Evolutionary conservation across 2,329 filamentous ascomycete genomes (phyloP), one percentile per base, ranked within the genome.

Genomic region (Trichoderma sp.): DNA sequence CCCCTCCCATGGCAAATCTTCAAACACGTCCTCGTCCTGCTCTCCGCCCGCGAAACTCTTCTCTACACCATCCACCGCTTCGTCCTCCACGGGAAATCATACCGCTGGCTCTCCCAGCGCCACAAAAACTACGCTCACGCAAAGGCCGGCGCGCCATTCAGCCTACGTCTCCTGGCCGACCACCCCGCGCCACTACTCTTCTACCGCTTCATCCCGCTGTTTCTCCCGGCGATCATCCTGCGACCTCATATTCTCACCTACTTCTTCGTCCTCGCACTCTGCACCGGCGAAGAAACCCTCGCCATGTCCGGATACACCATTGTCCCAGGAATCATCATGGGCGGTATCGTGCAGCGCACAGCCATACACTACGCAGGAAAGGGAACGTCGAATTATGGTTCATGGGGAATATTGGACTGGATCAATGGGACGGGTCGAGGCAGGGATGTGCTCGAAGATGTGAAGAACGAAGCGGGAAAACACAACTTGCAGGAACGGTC

Each of bases 21-120:
- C 68, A 89, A 88, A 78, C 88, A 90, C 77, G 80, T 88, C 63
- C 77, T 81, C 69, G 75, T 85, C 14, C 83, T 90, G 18, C 82
- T 88, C 75, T 78, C 84, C 31, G 82, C 83, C 14, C 86, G 89
- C 71, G 88, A 94, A 85, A 80, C 91, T 7, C 81, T 95, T 12
- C 90, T 91, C 75, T 98, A 97, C 82, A 89, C 91, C 79, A 87
- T 94, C 78, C 95, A 97, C 84, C 91, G 93, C 69, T 89, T 89
- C 80, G 76, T 93, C 31, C 88, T 98, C 9, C 95, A 97, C 84
- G 82, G 82, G 60, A 72, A 81, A 6, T 81, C 83, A 0, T 74
- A 79, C 3, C 76, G 89, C 29, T 85, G 86, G 29, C 50, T 65
- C 1, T 33, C 75, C 8, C 81, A 78, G 6, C 83, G 88, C 68